phyloP scores from a whole-genome alignment of 192 early-diverging fungal genomes.

The Anaeromyces robustus region DNA sequence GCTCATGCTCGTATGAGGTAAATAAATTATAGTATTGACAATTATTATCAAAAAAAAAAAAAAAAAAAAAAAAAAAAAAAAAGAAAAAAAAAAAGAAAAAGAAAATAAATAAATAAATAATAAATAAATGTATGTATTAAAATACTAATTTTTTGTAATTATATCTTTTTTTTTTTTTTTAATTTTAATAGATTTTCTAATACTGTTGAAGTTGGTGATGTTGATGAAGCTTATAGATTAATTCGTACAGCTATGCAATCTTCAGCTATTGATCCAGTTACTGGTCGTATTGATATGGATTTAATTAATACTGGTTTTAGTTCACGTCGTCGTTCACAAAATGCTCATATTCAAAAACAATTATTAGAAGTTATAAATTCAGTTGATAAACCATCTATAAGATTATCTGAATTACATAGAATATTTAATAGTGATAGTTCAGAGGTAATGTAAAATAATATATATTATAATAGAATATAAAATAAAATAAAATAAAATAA shows the following conservation, averaged over 20 bases:
- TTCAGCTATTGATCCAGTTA: conserved; percentile 80
- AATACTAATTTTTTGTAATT: not conserved
- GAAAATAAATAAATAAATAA: not conserved
- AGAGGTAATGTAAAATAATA: not conserved
- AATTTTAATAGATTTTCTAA: conserved; percentile 36
- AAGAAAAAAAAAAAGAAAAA: not conserved
- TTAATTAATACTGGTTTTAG: conserved; percentile 76
- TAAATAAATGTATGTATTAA: no score
- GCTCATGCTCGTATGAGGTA: conserved; percentile 79
- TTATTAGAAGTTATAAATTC: not conserved
- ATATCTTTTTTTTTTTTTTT: not conserved
- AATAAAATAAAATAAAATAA: no score
- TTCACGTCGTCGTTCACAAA: conserved; percentile 22
- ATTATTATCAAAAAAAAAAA: conserved; percentile 1
- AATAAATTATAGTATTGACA: no score
- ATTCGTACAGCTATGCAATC: conserved; percentile 80
- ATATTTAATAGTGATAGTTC: not conserved
- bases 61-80: not conserved
- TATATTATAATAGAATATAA: no score
- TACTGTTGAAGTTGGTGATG: conserved; percentile 62
- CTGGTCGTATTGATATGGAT: conserved; percentile 87
- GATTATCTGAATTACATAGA: not conserved
- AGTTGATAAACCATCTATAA: not conserved
- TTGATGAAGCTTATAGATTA: conserved; percentile 69
- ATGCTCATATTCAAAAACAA: not conserved